Base-by-base conservation (phyloP, 148 eudicot genomes). In the Camellia japonica region DNA sequence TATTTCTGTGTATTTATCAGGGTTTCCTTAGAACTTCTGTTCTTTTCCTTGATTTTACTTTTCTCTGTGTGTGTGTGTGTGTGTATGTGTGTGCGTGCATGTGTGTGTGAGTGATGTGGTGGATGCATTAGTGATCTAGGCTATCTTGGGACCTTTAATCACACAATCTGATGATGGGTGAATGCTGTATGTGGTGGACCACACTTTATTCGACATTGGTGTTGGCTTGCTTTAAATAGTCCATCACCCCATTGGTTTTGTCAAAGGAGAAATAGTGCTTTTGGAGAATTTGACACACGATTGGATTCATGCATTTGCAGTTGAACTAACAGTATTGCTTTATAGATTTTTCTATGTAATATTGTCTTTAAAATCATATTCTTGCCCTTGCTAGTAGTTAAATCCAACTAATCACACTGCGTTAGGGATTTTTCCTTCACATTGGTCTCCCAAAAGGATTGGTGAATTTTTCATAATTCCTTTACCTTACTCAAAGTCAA, bases 51-150 rank as follows among this genome's bases (percentile, higher is more conserved):
- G 54, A 44, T 44, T 18, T 69, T 69, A 18, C 11, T 55, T 2
- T 12, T 55, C 12, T 55, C 59, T 13, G 30, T 23, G 30, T 23
- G 30, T 23, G 30, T 23, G 30, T 0, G 30, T 0, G 38, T 12
- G 59, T 11, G 59, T 55, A 16, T 55, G 59, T 55, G 59, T 12
- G 13, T 12, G 14, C 4, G 16, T 55, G 13, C 4, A 13, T 55
- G 16, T 1, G 38, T 30, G 38, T 67, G 46, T 41, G 47, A 10
- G 44, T 66, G 69, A 66, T 66, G 46, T 68, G 71, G 20, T 43
- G n/a, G 70, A 67, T 67, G 43, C 41, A 46, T 67, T 14, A 42
- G 70, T 67, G 71, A 38, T 51, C 54, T 14, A 66, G 71, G 71
- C 72, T 68, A 15, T 15, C 5, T 66, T 44, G 49, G 5, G 11